Percentiles rank a stretch among this genome's conserved stretches.
Evolutionary conservation across 352 stramenopile genomes (phyloP).

Genomic region (Pythium chondricola): DNA sequence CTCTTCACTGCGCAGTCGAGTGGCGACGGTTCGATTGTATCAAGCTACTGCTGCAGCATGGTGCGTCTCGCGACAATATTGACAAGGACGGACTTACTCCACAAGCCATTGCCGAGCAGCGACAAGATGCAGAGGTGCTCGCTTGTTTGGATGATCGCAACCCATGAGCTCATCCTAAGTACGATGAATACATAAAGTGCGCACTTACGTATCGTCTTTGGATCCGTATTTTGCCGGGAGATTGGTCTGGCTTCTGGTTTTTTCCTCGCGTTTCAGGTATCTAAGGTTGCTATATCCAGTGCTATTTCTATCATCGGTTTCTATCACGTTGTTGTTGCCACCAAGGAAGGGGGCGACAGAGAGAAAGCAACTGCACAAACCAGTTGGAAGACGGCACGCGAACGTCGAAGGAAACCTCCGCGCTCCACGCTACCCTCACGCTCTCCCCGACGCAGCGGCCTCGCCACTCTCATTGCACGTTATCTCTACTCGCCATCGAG

Average conservation of each 20-base stretch:
- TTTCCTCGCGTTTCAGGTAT: slow-evolving; percentile 5
- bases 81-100: slow-evolving; percentile 50
- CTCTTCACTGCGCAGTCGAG: slow-evolving; percentile 68
- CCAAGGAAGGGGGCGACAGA: slow-evolving; percentile 1
- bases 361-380: background rate
- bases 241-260: slow-evolving; percentile 21
- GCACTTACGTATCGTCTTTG: background rate
- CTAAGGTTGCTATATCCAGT: slow-evolving; percentile 14
- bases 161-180: slow-evolving; percentile 6
- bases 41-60: slow-evolving; percentile 36
- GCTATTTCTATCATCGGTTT: slow-evolving; percentile 17
- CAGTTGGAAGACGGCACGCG: slow-evolving; percentile 7
- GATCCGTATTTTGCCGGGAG: no score
- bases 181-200: background rate
- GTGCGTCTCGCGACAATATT: slow-evolving; percentile 16
- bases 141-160: slow-evolving; percentile 4
- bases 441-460: background rate
- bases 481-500: no score
- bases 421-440: background rate
- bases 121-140: slow-evolving; percentile 13
- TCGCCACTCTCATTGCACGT: background rate
- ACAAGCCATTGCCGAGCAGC: slow-evolving; percentile 21
- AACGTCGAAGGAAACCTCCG: slow-evolving; percentile 16
- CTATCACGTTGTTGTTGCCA: background rate
- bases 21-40: slow-evolving; percentile 68